Percentiles rank a stretch among this genome's conserved stretches.
These are phyloP conservation scores for Camellia oleifera DNA, from an alignment of 179 eudicot genomes.

Conservation along the genomic window DNA sequence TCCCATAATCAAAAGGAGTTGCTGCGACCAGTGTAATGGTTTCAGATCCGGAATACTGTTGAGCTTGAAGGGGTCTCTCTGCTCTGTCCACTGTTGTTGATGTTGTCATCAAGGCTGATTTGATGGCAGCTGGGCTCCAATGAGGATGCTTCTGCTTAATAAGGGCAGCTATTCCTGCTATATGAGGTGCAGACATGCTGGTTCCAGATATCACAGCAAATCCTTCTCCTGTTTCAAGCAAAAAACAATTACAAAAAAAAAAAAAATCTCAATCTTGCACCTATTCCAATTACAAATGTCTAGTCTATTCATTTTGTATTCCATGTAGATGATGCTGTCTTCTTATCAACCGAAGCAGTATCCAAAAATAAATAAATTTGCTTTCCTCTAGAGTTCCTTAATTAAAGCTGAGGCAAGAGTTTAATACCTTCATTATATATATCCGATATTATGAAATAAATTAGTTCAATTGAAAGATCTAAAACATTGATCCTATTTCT, in stretches of 20 bases:
- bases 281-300: neutral
- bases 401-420: neutral
- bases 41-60: slow-evolving; percentile 73
- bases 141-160: slow-evolving; percentile 83
- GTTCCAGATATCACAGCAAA: slow-evolving; percentile 96
- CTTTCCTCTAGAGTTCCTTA: neutral
- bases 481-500: neutral
- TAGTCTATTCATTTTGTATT: neutral
- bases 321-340: neutral
- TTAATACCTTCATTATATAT: neutral
- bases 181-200: slow-evolving; percentile 98
- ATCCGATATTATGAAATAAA: neutral
- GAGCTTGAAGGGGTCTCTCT: slow-evolving; percentile 76
- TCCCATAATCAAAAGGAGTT: slow-evolving; percentile 93
- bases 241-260: neutral
- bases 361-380: neutral
- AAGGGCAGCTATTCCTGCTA: slow-evolving; percentile 91
- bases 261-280: neutral
- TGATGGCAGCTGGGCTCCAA: slow-evolving; percentile 99
- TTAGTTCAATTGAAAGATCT: neutral
- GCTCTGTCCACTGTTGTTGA: slow-evolving; percentile 66
- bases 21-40: slow-evolving; percentile 60
- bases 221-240: slow-evolving; percentile 63
- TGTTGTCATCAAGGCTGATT: slow-evolving; percentile 92
- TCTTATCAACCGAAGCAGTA: neutral